Conservation (phyloP, 1,139 yeast species). For the Pneumocystis wakefieldiae region DNA sequence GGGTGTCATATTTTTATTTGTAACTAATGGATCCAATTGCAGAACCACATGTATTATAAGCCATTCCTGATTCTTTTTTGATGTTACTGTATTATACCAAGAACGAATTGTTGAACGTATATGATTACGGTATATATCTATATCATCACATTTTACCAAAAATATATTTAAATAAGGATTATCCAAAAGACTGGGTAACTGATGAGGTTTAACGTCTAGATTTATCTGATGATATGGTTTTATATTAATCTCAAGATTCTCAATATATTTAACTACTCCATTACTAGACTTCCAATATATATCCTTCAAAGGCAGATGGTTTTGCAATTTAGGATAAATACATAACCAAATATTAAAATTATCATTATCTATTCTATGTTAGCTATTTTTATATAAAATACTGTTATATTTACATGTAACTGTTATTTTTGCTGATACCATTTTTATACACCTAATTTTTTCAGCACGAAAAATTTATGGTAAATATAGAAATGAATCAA, state of each 20-base stretch:
- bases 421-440: background rate
- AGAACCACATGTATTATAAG: slow-evolving; percentile 34
- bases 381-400: background rate
- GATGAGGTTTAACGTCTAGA: slow-evolving; percentile 14
- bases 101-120: slow-evolving; percentile 68
- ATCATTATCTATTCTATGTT: background rate
- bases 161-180: slow-evolving; percentile 53
- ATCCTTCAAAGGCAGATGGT: slow-evolving; percentile 44
- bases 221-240: slow-evolving; percentile 36
- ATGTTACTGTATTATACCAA: slow-evolving; percentile 50
- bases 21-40: slow-evolving; percentile 1
- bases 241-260: slow-evolving; percentile 42
- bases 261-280: slow-evolving; percentile 52
- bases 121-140: slow-evolving; percentile 62
- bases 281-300: slow-evolving; percentile 61
- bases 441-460: background rate
- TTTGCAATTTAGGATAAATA: background rate
- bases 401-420: background rate
- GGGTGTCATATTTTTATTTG: slow-evolving; percentile 16
- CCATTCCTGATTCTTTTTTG: slow-evolving; percentile 43
- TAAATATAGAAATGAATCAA: background rate
- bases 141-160: slow-evolving; percentile 47
- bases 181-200: slow-evolving; percentile 24
- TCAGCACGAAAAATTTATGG: background rate
- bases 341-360: background rate